Evolutionary conservation across 73 alveolate genomes (phyloP), one percentile per base, ranked within the genome.

Genomic region (Durusdinium trenchii): DNA sequence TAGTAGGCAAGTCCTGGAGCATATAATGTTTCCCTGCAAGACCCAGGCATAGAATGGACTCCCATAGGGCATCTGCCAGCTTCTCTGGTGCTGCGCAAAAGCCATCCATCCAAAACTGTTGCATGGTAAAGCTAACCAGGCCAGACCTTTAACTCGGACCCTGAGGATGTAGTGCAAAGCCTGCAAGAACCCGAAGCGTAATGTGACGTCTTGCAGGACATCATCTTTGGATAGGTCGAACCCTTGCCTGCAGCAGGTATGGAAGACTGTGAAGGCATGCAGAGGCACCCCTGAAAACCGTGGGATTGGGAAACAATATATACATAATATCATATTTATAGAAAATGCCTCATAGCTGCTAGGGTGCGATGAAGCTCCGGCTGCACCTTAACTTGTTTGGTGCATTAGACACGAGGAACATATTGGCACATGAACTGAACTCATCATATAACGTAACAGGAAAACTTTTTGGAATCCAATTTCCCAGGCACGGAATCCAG

Each of bases 181-280:
- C 14, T 46, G 43, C 4, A 79, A 0, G 52, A 79, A 46, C 48
- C 90, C 90, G 3, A 47, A 79, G 32, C 46, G 48, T 0, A 79
- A 47, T 18, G 69, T 26, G 0, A 79, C 67, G 35, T 79, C 67
- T 23, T 79, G 90, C 0, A 79, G 48, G 2, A 79, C 90, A 30
- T 62, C 52, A 48, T 79, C 90, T 30, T 48, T 79, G 46, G n/a
- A 3, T 3, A 46, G 67, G 47, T 79, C 90, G 48, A 47, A 79
- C 35, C 90, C 90, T 48, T 79, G 90, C 90, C 90, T 79, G 6
- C 10, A 16, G 69, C 23, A 23, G n/a, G n/a, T n/a, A n/a, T n/a
- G n/a, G n/a, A n/a, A n/a, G n/a, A n/a, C 23, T 57, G 12, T 23
- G 23, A 57, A 57, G 23, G 54, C n/a, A n/a, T 73, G 85, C 30